Conservation (phyloP, 108 stramenopile genomes). For the Conticribra guillardii region DNA sequence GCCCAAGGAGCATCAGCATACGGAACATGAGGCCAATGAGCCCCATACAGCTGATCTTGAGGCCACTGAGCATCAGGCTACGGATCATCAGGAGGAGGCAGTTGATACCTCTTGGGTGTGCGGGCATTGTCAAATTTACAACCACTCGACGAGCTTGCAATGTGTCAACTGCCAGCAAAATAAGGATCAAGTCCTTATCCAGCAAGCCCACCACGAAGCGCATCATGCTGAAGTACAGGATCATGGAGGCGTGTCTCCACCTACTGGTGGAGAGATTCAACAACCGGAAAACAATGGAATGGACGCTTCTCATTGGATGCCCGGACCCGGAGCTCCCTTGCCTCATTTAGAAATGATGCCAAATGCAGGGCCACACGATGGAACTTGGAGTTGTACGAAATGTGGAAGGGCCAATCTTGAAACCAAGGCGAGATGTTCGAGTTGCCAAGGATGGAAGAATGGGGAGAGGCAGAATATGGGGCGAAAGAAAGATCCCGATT, state of each 20-base stretch:
- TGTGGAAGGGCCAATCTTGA: not conserved
- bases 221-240: not conserved
- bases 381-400: not conserved
- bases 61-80: not conserved
- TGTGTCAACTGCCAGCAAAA: not conserved
- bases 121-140: not conserved
- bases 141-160: not conserved
- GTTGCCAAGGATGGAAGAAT: not conserved
- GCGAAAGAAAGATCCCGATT: not conserved
- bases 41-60: too few species aligned
- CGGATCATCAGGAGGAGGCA: not conserved
- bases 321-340: too few species aligned
- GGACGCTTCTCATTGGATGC: not conserved
- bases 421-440: not conserved
- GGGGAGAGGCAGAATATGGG: not conserved
- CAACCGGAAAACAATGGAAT: not conserved
- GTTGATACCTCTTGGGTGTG: not conserved
- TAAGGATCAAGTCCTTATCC: not conserved
- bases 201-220: not conserved
- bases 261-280: not conserved
- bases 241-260: not conserved
- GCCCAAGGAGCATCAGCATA: not conserved
- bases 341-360: too few species aligned
- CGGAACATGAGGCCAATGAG: not conserved
- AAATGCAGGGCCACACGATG: not conserved